These are phyloP conservation scores for Neurospora sp. DNA, from an alignment of 2,329 filamentous ascomycete genomes.

Conservation along the genomic window DNA sequence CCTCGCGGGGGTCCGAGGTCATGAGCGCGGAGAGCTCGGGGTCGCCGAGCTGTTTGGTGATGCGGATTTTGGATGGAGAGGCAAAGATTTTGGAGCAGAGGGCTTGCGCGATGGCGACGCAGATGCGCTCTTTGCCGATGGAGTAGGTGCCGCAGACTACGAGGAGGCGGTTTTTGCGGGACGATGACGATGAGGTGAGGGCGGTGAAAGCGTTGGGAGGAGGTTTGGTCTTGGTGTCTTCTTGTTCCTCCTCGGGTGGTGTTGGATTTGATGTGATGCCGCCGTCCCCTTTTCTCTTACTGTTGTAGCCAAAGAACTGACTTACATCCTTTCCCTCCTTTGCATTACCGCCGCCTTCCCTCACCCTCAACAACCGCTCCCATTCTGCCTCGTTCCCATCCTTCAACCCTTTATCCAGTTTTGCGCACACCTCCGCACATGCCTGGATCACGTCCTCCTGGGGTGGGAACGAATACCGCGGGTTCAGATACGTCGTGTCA, in stretches of 20 bases:
- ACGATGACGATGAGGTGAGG: conserved; percentile 4
- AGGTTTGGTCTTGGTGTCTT: conserved; percentile 8
- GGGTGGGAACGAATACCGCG: conserved; percentile 85
- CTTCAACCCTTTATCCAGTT: conserved; percentile 25
- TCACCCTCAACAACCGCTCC: conserved; percentile 30
- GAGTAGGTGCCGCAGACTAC: conserved; percentile 95
- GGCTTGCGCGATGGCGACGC: conserved; percentile 80
- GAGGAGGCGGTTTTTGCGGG: conserved; percentile 53
- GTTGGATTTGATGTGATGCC: conserved; percentile 4
- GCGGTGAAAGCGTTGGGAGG: conserved; percentile 17
- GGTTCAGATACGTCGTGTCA: conserved; percentile 93
- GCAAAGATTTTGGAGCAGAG: conserved; percentile 85
- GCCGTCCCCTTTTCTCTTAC: conserved; percentile 12
- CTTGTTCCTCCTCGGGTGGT: conserved; percentile 10
- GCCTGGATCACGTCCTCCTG: conserved; percentile 81
- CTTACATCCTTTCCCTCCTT: conserved; percentile 34
- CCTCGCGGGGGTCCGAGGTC: conserved; percentile 69
- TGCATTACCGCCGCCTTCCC: conserved; percentile 18
- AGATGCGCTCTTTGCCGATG: conserved; percentile 96
- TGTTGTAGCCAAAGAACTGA: conserved; percentile 36
- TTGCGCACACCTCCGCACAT: conserved; percentile 77
- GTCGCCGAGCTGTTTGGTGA: conserved; percentile 79
- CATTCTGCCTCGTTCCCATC: conserved; percentile 34
- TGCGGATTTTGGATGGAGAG: conserved; percentile 68
- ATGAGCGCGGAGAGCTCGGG: conserved; percentile 67